Evolutionary conservation across 768 basidiomycete genomes (phyloP).

Genomic region (Amanita phalloides): DNA sequence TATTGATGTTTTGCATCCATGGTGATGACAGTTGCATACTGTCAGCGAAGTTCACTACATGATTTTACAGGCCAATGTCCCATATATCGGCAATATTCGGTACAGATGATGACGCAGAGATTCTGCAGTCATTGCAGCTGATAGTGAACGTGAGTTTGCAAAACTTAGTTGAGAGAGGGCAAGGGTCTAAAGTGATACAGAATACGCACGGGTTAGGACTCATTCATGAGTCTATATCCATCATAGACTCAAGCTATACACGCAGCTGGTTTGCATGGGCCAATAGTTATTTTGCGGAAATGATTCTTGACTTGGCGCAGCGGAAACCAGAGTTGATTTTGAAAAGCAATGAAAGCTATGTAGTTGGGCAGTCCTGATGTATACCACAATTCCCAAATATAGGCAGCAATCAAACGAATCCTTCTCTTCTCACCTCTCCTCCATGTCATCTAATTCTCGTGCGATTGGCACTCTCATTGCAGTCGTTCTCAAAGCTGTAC

Average conservation of each 20-base stretch:
- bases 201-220: conserved; percentile 68
- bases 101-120: conserved; percentile 62
- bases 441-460: conserved; percentile 51
- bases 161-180: not conserved
- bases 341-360: conserved; percentile 42
- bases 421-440: conserved; percentile 7
- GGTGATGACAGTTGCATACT: conserved; percentile 23
- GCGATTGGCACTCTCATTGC: conserved; percentile 91
- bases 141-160: conserved; percentile 53
- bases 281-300: conserved; percentile 77
- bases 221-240: conserved; percentile 65
- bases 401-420: conserved; percentile 3
- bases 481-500: conserved; percentile 88
- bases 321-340: conserved; percentile 65
- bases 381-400: conserved; percentile 4
- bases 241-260: conserved; percentile 52
- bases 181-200: conserved; percentile 20
- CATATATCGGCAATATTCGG: conserved; percentile 67
- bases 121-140: conserved; percentile 46
- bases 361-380: conserved; percentile 24
- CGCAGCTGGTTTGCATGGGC: conserved; percentile 79
- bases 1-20: conserved; percentile 61
- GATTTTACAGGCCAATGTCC: conserved; percentile 58
- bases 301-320: conserved; percentile 66
- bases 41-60: not conserved